Evolutionary conservation across 2,329 filamentous ascomycete genomes (phyloP), one percentile per base, ranked within the genome.

Genomic region (Aspergillus hiratsukae): DNA sequence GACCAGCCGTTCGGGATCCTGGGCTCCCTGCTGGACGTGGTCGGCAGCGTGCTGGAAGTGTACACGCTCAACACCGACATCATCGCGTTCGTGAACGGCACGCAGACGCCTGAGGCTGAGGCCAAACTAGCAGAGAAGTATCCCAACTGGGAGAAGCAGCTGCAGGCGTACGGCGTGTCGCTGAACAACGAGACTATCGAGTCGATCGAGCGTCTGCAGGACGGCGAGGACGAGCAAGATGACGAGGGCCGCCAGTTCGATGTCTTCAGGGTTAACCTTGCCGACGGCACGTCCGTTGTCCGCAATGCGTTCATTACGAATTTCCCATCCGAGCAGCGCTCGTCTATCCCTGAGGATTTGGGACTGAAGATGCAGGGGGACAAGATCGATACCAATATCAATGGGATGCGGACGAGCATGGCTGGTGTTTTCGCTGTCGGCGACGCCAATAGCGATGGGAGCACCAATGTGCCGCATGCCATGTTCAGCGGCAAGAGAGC

Each of bases 391-490:
- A 78, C 75, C 0, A 74, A 81, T 41, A 57, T 69, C 1, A 72
- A 70, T n/a, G 80, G 78, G 0, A 73, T 82, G 57, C 62, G 72
- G 14, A 85, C 83, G 0, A 86, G 78, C 52, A 63, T 84, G 3
- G 64, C 71, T 0, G 82, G 83, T 1, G 78, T 86, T 0, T 86
- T 80, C 61, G 83, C 81, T 4, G 69, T 86, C 21, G 84, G 84
- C 0, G 84, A 87, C 59, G 80, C 79, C 11, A 87, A 86, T 68
- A 79, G 78, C 31, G 83, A 86, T 53, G 80, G 80, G n/a, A 73
- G 76, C 8, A 85, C 83, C 3, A 87, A 86, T 59, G 79, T 86
- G 0, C 83, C 83, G 0, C 83, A 86, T 59, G 84, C 84, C 0
- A 77, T 87, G 63, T 86, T 75, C 64, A 81, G 74, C 11, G 84